phyloP scores from a whole-genome alignment of 805 yeast species.

The Scheffersomyces coipomensis region DNA sequence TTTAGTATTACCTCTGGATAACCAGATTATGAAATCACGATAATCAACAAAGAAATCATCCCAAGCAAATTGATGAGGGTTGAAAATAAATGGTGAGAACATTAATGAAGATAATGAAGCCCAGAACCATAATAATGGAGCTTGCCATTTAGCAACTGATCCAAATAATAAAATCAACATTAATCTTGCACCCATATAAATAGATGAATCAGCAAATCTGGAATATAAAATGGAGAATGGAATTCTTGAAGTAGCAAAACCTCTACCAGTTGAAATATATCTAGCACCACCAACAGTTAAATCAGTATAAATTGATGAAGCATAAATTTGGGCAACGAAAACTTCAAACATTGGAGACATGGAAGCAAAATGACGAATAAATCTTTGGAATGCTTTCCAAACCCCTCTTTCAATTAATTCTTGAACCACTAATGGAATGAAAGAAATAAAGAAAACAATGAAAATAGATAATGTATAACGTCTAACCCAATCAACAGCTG shows the following conservation, averaged over 20 bases:
- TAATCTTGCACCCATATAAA: slow-evolving; percentile 81
- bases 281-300: slow-evolving; percentile 77
- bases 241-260: slow-evolving; percentile 72
- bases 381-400: slow-evolving; percentile 63
- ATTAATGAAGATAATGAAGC: slow-evolving; percentile 82
- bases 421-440: slow-evolving; percentile 73
- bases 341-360: slow-evolving; percentile 78
- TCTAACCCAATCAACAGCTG: slow-evolving; percentile 72
- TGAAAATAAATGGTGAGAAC: slow-evolving; percentile 91
- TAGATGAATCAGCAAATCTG: slow-evolving; percentile 74
- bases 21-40: slow-evolving; percentile 89
- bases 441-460: slow-evolving; percentile 70
- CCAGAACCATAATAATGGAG: slow-evolving; percentile 97
- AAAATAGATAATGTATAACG: slow-evolving; percentile 72
- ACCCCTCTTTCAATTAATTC: slow-evolving; percentile 75
- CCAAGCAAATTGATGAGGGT: slow-evolving; percentile 97
- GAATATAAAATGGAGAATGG: slow-evolving; percentile 66
- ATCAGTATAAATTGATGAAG: slow-evolving; percentile 67
- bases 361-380: slow-evolving; percentile 65
- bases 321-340: slow-evolving; percentile 74
- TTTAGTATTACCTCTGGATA: slow-evolving; percentile 85
- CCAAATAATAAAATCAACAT: slow-evolving; percentile 71
- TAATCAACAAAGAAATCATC: slow-evolving; percentile 95
- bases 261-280: slow-evolving; percentile 81
- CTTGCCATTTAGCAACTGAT: slow-evolving; percentile 83